These are phyloP conservation scores for Blastobotrys chiropterorum DNA, from an alignment of 805 yeast species.

Conservation along the genomic window DNA sequence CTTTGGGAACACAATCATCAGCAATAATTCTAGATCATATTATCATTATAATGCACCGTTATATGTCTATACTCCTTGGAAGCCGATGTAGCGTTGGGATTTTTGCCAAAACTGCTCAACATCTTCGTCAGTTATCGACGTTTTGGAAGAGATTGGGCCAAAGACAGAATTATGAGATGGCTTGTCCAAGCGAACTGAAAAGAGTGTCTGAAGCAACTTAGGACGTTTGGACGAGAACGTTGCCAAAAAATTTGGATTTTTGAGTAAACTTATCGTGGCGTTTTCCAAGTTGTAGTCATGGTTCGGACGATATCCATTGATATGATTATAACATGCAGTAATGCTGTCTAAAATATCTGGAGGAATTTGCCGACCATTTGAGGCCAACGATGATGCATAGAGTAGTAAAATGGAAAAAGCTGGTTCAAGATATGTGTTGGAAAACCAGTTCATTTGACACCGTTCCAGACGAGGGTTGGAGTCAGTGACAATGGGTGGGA, in stretches of 20 bases:
- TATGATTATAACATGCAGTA: neutral
- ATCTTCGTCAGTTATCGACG: neutral
- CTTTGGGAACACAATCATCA: no score
- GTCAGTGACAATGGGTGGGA: neutral
- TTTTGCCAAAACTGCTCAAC: neutral
- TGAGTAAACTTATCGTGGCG: neutral
- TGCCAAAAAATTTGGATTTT: neutral
- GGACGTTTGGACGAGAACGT: neutral
- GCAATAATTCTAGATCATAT: no score
- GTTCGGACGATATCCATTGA: neutral
- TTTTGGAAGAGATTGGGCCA: neutral
- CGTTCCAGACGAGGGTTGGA: constrained; percentile 4
- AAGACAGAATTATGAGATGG: neutral
- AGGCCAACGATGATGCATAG: neutral
- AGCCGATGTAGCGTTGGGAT: neutral
- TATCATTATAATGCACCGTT: no score
- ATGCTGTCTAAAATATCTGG: neutral
- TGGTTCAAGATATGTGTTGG: constrained; percentile 4
- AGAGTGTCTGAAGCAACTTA: neutral
- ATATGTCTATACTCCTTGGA: neutral
- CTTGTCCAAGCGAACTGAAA: neutral
- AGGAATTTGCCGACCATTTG: neutral
- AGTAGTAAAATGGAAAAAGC: constrained; percentile 1
- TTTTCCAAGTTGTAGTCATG: neutral
- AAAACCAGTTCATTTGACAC: constrained; percentile 7